phyloP scores from a whole-genome alignment of 1,284 basidiomycete genomes.

The Phellinidium pouzarii region DNA sequence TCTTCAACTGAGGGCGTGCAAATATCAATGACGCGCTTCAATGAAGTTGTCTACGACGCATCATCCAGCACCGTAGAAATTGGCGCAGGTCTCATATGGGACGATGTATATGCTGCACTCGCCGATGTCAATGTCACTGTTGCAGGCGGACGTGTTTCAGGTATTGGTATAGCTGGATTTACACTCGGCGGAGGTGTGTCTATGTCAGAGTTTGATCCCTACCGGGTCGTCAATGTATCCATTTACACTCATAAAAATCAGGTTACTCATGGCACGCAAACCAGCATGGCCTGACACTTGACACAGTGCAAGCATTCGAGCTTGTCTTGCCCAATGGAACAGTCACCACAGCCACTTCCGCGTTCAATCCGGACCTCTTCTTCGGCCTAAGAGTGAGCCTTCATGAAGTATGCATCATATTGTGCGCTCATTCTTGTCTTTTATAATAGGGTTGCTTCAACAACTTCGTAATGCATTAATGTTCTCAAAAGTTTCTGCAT shows the following conservation, averaged over 20 bases:
- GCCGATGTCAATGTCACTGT: constrained; percentile 40
- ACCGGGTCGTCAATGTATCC: background rate
- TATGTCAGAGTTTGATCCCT: constrained; percentile 11
- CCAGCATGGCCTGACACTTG: constrained; percentile 44
- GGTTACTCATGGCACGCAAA: constrained; percentile 52
- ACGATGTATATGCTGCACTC: constrained; percentile 47
- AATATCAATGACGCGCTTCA: constrained; percentile 47
- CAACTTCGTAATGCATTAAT: constrained; percentile 56
- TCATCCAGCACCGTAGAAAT: constrained; percentile 35
- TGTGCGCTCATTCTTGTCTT: background rate
- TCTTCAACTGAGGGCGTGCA: constrained; percentile 51
- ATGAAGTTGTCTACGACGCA: constrained; percentile 36
- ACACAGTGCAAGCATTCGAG: constrained; percentile 41
- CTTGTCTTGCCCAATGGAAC: constrained; percentile 43
- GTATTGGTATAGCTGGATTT: constrained; percentile 52
- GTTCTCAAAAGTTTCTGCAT: too few relatives aligned
- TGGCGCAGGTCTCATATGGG: constrained; percentile 51
- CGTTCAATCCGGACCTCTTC: constrained; percentile 37
- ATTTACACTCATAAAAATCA: constrained; percentile 19
- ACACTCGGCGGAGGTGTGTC: constrained; percentile 45
- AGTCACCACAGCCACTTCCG: constrained; percentile 32
- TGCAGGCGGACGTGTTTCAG: constrained; percentile 44
- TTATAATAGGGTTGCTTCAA: constrained; percentile 46
- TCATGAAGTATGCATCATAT: background rate
- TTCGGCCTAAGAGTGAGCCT: constrained; percentile 37